Base-by-base conservation (phyloP, 352 stramenopile genomes). In the Chloridella minuta region DNA sequence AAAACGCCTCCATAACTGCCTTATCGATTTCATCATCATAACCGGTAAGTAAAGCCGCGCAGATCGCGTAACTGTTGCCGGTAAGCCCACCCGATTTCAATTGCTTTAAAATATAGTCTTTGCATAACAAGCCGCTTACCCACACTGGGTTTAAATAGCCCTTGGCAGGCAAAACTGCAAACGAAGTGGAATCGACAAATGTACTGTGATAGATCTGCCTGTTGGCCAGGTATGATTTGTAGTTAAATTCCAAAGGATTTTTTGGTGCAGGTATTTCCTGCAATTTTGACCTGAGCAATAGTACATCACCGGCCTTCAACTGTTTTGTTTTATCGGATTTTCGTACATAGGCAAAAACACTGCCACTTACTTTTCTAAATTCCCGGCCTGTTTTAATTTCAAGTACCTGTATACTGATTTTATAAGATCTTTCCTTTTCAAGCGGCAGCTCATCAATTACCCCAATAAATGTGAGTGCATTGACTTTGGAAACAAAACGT, bases 11-110 rank as follows among this genome's bases (percentile, higher is more conserved):
- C 40, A 66, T 66, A 10, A 66, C 40, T n/a, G 40, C n/a, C 40
- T 66, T 66, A n/a, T 66, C 40, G n/a, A 66, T 66, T 66, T 66
- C 40, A 66, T 66, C 40, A 66, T 66, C 40, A n/a, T 66, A 66
- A 18, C 40, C 40, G 40, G 40, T 66, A 66, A 66, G 10, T 66
- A 66, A 66, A n/a, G 40, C 40, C 10, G 40, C 40, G n/a, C 40
- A 66, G n/a, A 66, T 66, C 10, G 40, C 40, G n/a, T 18, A 66
- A 66, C 10, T n/a, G 10, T 66, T n/a, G 40, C 10, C 10, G n/a
- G 40, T 18, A 18, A 66, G 40, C 40, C 10, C 40, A n/a, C 10
- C 10, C 10, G 10, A 18, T 66, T n/a, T 66, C 10, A 66, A n/a
- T 66, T 66, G 40, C 40, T 10, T 66, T n/a, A 66, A n/a, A 66